These are phyloP conservation scores for Neurospora tetraspora DNA, from an alignment of 495 filamentous ascomycete genomes.

Conservation along the genomic window DNA sequence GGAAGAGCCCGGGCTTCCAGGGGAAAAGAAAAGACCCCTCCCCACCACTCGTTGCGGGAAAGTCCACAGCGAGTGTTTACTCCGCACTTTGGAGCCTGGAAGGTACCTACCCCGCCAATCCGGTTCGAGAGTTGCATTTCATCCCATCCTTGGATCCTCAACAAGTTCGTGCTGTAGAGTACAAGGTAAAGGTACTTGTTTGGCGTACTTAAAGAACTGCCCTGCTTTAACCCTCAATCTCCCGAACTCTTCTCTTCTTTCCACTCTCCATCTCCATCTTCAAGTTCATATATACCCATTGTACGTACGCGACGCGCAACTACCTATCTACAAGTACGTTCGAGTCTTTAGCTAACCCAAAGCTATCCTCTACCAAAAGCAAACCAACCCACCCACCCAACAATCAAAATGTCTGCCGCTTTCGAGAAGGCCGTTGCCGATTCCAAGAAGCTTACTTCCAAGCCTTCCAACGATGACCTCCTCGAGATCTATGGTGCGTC, in stretches of 20 bases:
- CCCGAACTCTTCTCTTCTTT: background rate
- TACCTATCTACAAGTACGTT: background rate
- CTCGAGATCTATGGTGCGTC: constrained; percentile 41
- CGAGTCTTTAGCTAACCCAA: background rate
- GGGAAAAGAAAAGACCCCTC: background rate
- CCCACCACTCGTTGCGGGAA: background rate
- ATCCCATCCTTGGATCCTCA: background rate
- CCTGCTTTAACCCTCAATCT: background rate
- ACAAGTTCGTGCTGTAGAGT: background rate
- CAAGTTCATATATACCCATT: background rate
- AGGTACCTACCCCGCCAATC: background rate
- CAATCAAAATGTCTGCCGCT: constrained; percentile 31
- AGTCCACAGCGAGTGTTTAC: background rate
- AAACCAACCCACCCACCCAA: constrained; percentile 3
- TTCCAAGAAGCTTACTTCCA: constrained; percentile 51
- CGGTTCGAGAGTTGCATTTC: background rate
- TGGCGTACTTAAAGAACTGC: background rate
- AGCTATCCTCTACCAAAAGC: background rate
- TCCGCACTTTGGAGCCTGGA: background rate
- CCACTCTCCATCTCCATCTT: background rate
- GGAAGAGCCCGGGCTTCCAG: background rate
- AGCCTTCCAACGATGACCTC: constrained; percentile 47
- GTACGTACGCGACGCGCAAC: background rate
- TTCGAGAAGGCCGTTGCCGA: constrained; percentile 55
- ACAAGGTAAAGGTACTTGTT: background rate